Evolutionary conservation across 2,329 filamentous ascomycete species (phyloP).

Genomic region (Pestalotiopsis fici): DNA sequence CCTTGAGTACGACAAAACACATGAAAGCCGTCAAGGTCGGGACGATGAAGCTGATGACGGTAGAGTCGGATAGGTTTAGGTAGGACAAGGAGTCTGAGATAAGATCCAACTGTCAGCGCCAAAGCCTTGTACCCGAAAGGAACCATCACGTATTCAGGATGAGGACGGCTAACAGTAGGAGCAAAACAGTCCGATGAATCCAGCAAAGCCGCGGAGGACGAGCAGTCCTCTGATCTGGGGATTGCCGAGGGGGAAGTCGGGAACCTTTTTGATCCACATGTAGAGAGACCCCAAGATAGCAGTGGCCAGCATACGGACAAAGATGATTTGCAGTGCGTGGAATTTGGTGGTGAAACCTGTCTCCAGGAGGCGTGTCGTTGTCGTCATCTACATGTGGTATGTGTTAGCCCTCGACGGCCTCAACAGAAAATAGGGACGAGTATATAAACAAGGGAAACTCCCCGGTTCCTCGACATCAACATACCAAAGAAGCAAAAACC

Average conservation of each 20-base stretch:
- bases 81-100: constrained; percentile 59
- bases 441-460: neutral
- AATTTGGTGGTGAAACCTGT: constrained; percentile 35
- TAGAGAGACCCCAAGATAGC: constrained; percentile 36
- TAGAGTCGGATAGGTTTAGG: constrained; percentile 76
- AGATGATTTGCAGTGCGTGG: constrained; percentile 43
- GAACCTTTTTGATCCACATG: constrained; percentile 44
- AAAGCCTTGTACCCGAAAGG: no score
- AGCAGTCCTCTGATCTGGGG: constrained; percentile 64
- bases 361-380: constrained; percentile 37
- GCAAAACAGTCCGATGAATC: constrained; percentile 68
- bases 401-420: no score
- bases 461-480: constrained; percentile 9
- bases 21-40: constrained; percentile 69
- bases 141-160: no score
- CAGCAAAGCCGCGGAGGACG: constrained; percentile 63
- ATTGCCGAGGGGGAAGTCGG: constrained; percentile 67
- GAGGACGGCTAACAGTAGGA: constrained; percentile 34
- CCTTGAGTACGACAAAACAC: constrained; percentile 56
- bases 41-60: constrained; percentile 77
- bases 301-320: constrained; percentile 42
- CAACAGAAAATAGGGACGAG: no score
- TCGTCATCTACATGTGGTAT: constrained; percentile 43
- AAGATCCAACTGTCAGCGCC: constrained; percentile 1
- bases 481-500: constrained; percentile 40